Evolutionary conservation across 2,329 filamentous ascomycete genomes (phyloP).

Genomic region (Diaporthe australafricana): DNA sequence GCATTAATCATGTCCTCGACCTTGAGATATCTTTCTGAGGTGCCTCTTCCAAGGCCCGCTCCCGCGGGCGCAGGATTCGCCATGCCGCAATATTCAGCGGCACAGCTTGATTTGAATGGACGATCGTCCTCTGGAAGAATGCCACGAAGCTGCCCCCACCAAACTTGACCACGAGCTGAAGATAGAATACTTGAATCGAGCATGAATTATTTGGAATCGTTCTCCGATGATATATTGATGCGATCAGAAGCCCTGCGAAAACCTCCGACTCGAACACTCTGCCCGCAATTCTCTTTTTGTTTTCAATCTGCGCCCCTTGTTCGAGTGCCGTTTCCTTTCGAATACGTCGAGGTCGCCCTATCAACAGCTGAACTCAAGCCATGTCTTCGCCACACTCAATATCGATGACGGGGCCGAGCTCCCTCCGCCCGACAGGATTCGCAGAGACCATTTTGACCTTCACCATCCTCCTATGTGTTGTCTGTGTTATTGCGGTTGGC

Average conservation of each 20-base stretch:
- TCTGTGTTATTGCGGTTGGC: neutral
- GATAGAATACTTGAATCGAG: neutral
- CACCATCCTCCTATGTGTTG: neutral
- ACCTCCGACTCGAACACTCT: too few relatives aligned
- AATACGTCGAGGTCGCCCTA: neutral
- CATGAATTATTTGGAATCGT: neutral
- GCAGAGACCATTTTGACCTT: constrained; percentile 7
- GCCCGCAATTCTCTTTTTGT: too few relatives aligned
- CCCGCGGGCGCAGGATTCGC: neutral
- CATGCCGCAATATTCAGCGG: neutral
- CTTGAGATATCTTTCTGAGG: neutral
- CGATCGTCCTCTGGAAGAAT: neutral
- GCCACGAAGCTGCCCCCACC: neutral
- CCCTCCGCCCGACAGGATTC: neutral
- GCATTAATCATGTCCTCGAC: neutral
- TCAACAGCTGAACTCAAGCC: neutral
- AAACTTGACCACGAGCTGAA: neutral
- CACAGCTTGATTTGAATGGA: neutral
- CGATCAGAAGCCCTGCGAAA: neutral
- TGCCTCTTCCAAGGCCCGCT: neutral
- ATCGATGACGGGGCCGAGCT: neutral
- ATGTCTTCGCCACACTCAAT: neutral
- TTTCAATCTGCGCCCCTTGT: too few relatives aligned
- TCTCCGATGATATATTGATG: neutral
- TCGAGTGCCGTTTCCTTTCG: too few relatives aligned